A percentile compares a stretch with the other conserved stretches of the same genome.
These are phyloP conservation scores for Euryodendron excelsum DNA, from an alignment of 148 eudicot genomes.

Conservation along the genomic window DNA sequence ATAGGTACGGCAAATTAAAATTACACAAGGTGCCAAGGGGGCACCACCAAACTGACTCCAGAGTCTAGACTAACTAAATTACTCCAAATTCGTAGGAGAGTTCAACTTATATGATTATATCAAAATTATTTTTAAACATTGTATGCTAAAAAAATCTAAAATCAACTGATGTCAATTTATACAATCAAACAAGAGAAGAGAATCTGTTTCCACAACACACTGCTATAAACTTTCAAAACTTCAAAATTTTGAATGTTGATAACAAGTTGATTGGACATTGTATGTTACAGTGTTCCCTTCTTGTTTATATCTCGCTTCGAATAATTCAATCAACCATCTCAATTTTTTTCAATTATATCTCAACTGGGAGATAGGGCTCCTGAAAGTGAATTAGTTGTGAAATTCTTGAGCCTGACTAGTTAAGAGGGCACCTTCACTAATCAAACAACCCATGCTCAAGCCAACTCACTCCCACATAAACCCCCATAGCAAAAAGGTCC, in stretches of 20 bases:
- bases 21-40: no score
- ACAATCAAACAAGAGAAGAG: neutral
- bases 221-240: constrained; percentile 1
- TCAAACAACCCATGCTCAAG: no score
- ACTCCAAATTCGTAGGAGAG: neutral
- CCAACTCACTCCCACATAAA: no score
- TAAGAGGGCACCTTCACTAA: no score
- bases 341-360: no score
- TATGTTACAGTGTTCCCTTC: neutral
- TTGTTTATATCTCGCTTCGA: neutral
- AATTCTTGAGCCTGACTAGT: no score
- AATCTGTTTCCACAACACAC: neutral
- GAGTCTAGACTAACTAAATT: neutral
- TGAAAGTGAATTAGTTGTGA: no score
- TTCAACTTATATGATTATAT: neutral
- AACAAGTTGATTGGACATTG: neutral
- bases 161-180: neutral
- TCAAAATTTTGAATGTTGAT: neutral
- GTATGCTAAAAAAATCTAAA: neutral
- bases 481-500: no score
- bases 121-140: no score
- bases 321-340: neutral
- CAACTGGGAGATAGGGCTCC: no score
- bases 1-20: no score
- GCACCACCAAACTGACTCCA: no score